Evolutionary conservation across 441 rosid genomes (phyloP).

Genomic region (Erysimum cheiri): DNA sequence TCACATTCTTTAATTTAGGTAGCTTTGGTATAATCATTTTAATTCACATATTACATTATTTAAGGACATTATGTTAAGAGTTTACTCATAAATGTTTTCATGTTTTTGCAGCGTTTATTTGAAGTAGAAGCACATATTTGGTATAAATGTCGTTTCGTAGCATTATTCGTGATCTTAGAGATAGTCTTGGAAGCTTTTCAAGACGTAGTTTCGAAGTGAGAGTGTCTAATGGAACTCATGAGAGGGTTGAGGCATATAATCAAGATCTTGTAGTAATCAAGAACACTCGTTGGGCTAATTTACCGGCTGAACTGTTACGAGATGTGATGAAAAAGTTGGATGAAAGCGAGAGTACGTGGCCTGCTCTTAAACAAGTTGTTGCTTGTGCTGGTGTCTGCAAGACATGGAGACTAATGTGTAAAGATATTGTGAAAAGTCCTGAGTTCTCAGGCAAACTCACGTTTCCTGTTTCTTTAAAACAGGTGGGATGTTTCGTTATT

Average conservation of each 20-base stretch:
- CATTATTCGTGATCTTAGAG: constrained; percentile 83
- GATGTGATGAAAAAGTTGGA: constrained; percentile 86
- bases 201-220: constrained; percentile 77
- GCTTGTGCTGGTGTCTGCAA: constrained; percentile 17
- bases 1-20: background rate
- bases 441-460: constrained; percentile 82
- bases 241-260: constrained; percentile 58
- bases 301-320: constrained; percentile 77
- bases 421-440: constrained; percentile 71
- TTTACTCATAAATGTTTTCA: constrained; percentile 34
- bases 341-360: constrained; percentile 82
- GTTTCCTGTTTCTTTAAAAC: constrained; percentile 85
- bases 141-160: constrained; percentile 81
- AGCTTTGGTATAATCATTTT: background rate
- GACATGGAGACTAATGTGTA: constrained; percentile 36
- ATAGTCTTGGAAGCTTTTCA: constrained; percentile 83
- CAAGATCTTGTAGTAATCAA: constrained; percentile 49
- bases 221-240: constrained; percentile 54
- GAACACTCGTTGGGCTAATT: constrained; percentile 81
- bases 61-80: background rate
- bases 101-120: constrained; percentile 74
- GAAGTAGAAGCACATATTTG: constrained; percentile 62
- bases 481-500: constrained; percentile 51
- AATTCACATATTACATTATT: too few species aligned
- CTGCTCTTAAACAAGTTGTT: constrained; percentile 57